phyloP scores from a whole-genome alignment of 2,329 filamentous ascomycete genomes.

The Colletotrichum siamense region DNA sequence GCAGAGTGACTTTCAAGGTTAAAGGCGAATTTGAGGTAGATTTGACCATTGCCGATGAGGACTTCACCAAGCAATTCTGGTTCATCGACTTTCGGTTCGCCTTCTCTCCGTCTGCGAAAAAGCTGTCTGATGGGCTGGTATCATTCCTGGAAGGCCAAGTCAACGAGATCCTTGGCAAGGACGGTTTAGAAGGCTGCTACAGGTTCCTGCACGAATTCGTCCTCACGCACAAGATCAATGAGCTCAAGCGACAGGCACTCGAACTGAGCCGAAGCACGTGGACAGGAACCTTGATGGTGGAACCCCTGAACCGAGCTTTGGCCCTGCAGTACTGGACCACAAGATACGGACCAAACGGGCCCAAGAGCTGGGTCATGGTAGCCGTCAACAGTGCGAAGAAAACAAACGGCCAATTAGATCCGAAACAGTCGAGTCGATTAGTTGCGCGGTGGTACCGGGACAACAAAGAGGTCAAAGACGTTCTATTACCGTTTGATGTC shows the following conservation, averaged over 20 bases:
- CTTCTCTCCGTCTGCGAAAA: conserved; percentile 72
- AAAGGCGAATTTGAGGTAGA: conserved; percentile 90
- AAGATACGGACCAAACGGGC: conserved; percentile 57
- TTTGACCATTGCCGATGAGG: conserved; percentile 87
- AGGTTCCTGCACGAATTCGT: conserved; percentile 86
- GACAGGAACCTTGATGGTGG: conserved; percentile 78
- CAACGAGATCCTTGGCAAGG: conserved; percentile 72
- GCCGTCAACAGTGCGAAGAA: conserved; percentile 75
- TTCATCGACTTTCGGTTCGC: conserved; percentile 91
- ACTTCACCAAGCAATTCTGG: conserved; percentile 83
- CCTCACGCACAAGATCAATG: conserved; percentile 87
- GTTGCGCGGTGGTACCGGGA: conserved; percentile 84
- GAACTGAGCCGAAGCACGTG: conserved; percentile 75
- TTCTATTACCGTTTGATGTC: conserved; percentile 71
- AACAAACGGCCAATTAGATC: conserved; percentile 40
- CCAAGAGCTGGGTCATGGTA: conserved; percentile 91
- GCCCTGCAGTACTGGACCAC: conserved; percentile 91
- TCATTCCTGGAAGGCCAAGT: conserved; percentile 71
- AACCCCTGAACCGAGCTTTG: conserved; percentile 80
- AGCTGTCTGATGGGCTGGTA: conserved; percentile 68
- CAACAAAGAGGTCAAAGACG: conserved; percentile 73
- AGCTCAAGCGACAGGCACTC: conserved; percentile 78
- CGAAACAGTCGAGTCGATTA: conserved; percentile 58
- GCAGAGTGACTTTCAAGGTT: conserved; percentile 89
- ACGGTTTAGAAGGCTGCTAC: conserved; percentile 82